phyloP scores from a whole-genome alignment of 805 yeast species.

The Scheffersomyces coipomensis region DNA sequence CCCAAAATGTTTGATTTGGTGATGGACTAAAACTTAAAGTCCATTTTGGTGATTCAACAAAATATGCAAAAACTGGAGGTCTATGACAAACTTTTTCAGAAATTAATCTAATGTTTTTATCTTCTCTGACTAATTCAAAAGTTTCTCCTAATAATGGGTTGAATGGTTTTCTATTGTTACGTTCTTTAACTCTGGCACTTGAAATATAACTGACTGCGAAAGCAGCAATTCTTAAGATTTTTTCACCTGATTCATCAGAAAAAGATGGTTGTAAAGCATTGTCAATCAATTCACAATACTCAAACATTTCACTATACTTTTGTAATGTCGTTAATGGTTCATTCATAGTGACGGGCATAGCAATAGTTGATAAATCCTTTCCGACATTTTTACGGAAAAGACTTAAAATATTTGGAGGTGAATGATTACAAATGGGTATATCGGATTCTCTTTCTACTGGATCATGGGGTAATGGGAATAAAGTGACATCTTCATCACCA shows the following conservation, averaged over 20 bases:
- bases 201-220: constrained; percentile 81
- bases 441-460: constrained; percentile 55
- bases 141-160: constrained; percentile 95
- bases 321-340: constrained; percentile 88
- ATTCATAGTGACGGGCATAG: constrained; percentile 93
- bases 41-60: constrained; percentile 76
- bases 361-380: constrained; percentile 77
- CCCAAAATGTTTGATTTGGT: constrained; percentile 92
- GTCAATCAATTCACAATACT: constrained; percentile 67
- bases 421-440: constrained; percentile 53
- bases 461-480: constrained; percentile 67
- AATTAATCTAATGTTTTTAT: constrained; percentile 67
- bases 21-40: constrained; percentile 58
- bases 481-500: constrained; percentile 28
- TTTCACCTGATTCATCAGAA: constrained; percentile 50
- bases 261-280: constrained; percentile 51
- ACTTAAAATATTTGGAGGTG: constrained; percentile 81
- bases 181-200: constrained; percentile 65
- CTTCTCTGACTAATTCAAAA: constrained; percentile 84
- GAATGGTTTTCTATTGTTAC: constrained; percentile 86
- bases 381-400: constrained; percentile 89
- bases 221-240: constrained; percentile 67
- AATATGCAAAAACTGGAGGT: constrained; percentile 82
- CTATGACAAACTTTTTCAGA: constrained; percentile 87
- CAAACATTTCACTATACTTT: constrained; percentile 74